These are phyloP conservation scores for Blastocystis sp. DNA, from an alignment of 352 stramenopile species.

Conservation along the genomic window DNA sequence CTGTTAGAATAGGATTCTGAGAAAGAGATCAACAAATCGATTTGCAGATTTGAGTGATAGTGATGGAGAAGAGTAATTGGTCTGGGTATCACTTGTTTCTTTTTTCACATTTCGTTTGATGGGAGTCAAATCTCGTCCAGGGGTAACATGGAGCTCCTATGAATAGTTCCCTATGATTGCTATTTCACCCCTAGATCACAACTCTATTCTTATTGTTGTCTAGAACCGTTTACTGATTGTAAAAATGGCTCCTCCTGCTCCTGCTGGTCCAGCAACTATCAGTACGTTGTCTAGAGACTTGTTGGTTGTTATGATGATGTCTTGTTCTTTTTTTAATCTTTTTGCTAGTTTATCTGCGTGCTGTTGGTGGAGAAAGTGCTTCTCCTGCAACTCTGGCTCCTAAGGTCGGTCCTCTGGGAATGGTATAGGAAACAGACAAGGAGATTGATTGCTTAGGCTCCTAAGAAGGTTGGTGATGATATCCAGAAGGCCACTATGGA, in stretches of 20 bases:
- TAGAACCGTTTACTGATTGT: neutral
- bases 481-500: too few species aligned
- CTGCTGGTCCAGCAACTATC: slow-evolving; percentile 60
- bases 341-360: slow-evolving; percentile 88
- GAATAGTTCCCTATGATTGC: neutral
- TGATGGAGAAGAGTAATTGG: slow-evolving; percentile 1
- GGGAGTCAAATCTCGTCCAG: neutral
- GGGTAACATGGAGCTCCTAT: neutral
- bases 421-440: too few species aligned
- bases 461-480: too few species aligned
- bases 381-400: too few species aligned
- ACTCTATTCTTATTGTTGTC: neutral
- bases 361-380: too few species aligned
- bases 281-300: slow-evolving; percentile 41
- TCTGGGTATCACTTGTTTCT: neutral
- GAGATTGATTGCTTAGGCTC: too few species aligned
- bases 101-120: neutral
- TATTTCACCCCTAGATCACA: neutral
- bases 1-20: neutral
- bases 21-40: slow-evolving; percentile 12
- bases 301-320: neutral
- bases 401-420: too few species aligned
- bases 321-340: slow-evolving; percentile 82
- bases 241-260: slow-evolving; percentile 60
- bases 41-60: slow-evolving; percentile 19